Percentiles rank a stretch among this genome's conserved stretches.
Conservation (phyloP, 345 rosid species). For the Linum usitatissimum region DNA sequence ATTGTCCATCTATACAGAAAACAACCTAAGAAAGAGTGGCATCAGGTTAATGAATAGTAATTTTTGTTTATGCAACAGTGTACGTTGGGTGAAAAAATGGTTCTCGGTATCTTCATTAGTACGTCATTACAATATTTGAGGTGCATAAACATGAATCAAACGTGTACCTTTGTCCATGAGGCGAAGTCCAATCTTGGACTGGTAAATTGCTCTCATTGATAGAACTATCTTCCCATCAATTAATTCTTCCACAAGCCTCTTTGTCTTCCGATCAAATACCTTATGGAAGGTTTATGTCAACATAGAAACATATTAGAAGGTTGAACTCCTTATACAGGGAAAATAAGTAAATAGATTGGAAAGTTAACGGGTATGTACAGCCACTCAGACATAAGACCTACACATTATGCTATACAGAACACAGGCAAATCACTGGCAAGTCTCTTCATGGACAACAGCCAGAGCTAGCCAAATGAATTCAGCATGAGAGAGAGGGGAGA, state of each 20-base stretch:
- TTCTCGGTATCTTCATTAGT: background rate
- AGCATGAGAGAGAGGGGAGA: background rate
- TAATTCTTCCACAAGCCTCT: constrained; percentile 86
- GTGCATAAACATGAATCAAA: background rate
- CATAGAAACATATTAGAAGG: background rate
- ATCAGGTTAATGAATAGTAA: no score
- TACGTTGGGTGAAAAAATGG: no score
- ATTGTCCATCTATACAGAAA: no score
- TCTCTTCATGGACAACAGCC: background rate
- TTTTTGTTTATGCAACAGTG: no score
- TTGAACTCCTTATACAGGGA: background rate
- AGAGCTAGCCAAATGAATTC: background rate
- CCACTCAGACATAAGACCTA: no score
- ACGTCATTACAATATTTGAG: background rate
- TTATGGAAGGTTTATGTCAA: constrained; percentile 9
- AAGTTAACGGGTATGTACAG: no score
- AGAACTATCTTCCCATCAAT: constrained; percentile 73
- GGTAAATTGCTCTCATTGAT: constrained; percentile 93
- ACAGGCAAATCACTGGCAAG: background rate
- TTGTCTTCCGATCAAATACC: constrained; percentile 75
- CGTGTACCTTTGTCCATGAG: constrained; percentile 73
- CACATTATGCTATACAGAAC: background rate
- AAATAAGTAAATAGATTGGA: no score
- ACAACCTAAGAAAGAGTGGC: no score
- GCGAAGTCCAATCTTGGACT: constrained; percentile 77